phyloP scores from a whole-genome alignment of 2,329 filamentous ascomycete genomes.

The Aotearoamyces nothofagi region DNA sequence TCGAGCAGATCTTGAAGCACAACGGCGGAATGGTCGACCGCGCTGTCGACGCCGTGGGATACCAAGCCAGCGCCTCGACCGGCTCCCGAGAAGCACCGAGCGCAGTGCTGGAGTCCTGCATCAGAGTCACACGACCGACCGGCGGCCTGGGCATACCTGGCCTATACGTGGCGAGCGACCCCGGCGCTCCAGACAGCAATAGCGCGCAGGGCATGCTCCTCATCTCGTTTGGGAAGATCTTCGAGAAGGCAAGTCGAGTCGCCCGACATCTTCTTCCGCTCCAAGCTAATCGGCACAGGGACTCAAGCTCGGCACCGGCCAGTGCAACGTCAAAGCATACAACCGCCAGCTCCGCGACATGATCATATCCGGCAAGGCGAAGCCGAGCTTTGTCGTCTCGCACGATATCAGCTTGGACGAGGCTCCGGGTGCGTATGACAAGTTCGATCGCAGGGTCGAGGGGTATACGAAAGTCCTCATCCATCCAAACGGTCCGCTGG shows the following conservation, averaged over 20 bases:
- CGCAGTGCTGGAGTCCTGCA: constrained; percentile 47
- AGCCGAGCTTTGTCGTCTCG: constrained; percentile 50
- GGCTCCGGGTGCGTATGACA: constrained; percentile 43
- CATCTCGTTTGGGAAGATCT: constrained; percentile 51
- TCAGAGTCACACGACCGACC: constrained; percentile 38
- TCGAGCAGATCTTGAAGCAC: constrained; percentile 41
- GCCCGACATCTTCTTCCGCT: background rate
- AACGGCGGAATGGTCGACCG: constrained; percentile 48
- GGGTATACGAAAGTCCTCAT: constrained; percentile 55
- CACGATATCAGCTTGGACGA: constrained; percentile 50
- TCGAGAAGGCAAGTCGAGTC: constrained; percentile 45
- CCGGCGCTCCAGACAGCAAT: constrained; percentile 45
- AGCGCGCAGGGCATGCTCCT: constrained; percentile 47
- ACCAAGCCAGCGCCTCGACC: constrained; percentile 40
- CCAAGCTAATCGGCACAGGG: constrained; percentile 24
- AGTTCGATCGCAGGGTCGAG: constrained; percentile 50
- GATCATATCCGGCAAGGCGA: constrained; percentile 47
- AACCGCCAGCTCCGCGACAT: constrained; percentile 51
- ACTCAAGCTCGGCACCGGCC: constrained; percentile 41
- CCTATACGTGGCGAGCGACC: constrained; percentile 28
- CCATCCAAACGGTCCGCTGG: constrained; percentile 41
- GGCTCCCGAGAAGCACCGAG: constrained; percentile 45
- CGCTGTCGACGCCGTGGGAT: constrained; percentile 50
- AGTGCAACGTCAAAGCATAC: constrained; percentile 55
- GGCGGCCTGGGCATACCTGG: background rate